Base-by-base conservation (phyloP, 441 rosid genomes). In the Bruguiera hainesii region DNA sequence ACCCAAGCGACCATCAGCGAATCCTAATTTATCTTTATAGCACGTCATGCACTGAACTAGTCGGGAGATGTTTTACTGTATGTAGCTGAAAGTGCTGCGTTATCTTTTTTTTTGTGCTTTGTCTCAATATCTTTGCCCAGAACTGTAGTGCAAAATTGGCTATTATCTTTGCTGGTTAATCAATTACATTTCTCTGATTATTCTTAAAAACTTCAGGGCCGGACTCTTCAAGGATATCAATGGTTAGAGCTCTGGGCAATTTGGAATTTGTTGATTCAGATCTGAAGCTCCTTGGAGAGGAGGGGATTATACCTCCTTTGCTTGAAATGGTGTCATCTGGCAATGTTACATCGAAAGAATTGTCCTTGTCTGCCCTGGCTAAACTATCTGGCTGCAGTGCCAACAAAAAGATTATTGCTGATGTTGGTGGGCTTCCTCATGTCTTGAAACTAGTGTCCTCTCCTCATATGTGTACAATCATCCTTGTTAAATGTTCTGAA, bases 181-280 rank as follows among this genome's bases (percentile, higher is more conserved):
- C 50, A 53, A 49, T 56, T 26, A 31, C 58, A 25, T n/a, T 37
- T 20, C 26, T 49, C 55, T 67, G 70, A 61, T 73, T 50, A 37
- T 69, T 62, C 55, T 65, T 28, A 42, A 64, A 52, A 75, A 11
- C 67, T 77, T 60, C 87, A 87, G 91, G 89, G 60, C 73, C 86
- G 13, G 85, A 78, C 42, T 72, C 87, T 67, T 81, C 78, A 63
- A 80, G 79, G 70, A 71, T 75, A 26, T 76, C 72, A 29, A 74
- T 82, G 85, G 78, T 82, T 64, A 79, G 60, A 71, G 73, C 84
- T 67, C 71, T 87, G 56, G 77, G 79, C 69, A 65, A 66, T 21
- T 83, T 85, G 87, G 92, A 83, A 73, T 61, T 87, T 73, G 79
- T 75, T 48, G 85, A 85, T 66, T 73, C 81, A 1, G 73, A 82